A percentile compares a stretch with the other conserved stretches of the same genome.
Evolutionary conservation across 148 eudicot species (phyloP).

Genomic region (Spergularia bocconei): DNA sequence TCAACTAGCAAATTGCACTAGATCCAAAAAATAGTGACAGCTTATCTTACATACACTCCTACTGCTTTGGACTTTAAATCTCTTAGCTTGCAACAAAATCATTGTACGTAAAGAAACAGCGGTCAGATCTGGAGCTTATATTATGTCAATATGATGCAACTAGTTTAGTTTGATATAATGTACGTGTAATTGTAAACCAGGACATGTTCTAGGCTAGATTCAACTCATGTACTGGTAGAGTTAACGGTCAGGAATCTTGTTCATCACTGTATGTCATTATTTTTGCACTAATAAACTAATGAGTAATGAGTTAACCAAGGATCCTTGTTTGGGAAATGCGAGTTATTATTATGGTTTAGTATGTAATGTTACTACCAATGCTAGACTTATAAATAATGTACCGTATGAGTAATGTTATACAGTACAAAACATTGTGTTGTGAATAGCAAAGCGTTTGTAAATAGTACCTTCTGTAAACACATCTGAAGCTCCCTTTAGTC

Average conservation of each 20-base stretch:
- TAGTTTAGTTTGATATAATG: not conserved
- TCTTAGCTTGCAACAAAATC: slow-evolving; percentile 1
- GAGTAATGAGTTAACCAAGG: not conserved
- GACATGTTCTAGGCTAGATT: slow-evolving; percentile 10
- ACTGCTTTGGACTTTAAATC: not conserved
- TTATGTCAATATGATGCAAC: not conserved
- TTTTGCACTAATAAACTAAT: too few species aligned
- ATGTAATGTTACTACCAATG: not conserved
- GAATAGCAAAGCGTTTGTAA: too few species aligned
- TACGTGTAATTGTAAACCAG: not conserved
- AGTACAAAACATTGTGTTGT: too few species aligned
- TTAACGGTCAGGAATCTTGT: slow-evolving; percentile 11
- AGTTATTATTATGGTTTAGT: not conserved
- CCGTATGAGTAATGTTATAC: too few species aligned
- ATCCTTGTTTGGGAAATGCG: not conserved
- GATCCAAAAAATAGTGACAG: not conserved
- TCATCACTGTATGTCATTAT: not conserved
- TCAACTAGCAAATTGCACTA: not conserved
- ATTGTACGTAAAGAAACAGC: not conserved
- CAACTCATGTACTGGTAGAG: not conserved
- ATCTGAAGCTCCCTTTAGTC: slow-evolving; percentile 34
- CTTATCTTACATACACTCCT: not conserved
- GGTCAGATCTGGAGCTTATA: not conserved
- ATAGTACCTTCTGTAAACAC: slow-evolving; percentile 41
- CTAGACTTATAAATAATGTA: too few species aligned